A percentile compares a stretch with the other conserved stretches of the same genome.
Conservation (phyloP, 1,139 yeast species). For the Saccharomyces hybrid region DNA sequence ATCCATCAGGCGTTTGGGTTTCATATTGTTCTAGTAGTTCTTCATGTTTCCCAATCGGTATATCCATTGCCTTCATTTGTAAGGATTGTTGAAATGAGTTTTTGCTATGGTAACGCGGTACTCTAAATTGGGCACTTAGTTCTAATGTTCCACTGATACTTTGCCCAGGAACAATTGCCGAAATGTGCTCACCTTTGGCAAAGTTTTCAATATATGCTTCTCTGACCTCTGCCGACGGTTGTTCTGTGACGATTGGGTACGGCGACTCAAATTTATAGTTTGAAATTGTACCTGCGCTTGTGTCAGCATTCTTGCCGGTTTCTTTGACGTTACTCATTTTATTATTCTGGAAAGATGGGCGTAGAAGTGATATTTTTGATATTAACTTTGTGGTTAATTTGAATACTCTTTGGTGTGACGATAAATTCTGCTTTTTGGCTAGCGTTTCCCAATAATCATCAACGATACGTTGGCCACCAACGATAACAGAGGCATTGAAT, state of each 20-base stretch:
- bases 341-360: conserved; percentile 13
- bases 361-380: conserved; percentile 11
- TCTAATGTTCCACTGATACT: conserved; percentile 35
- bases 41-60: conserved; percentile 19
- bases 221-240: conserved; percentile 22
- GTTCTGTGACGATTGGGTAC: conserved; percentile 25
- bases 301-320: background rate
- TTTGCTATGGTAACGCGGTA: conserved; percentile 35
- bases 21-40: background rate
- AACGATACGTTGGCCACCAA: conserved; percentile 53
- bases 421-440: conserved; percentile 53
- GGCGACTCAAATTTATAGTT: conserved; percentile 18
- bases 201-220: conserved; percentile 21
- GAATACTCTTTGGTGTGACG: conserved; percentile 40
- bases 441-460: conserved; percentile 78
- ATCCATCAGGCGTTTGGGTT: conserved; percentile 1
- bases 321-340: background rate
- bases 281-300: conserved; percentile 7
- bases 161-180: conserved; percentile 34
- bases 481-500: conserved; percentile 63
- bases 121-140: conserved; percentile 30
- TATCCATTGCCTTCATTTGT: conserved; percentile 28
- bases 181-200: conserved; percentile 23
- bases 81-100: conserved; percentile 25
- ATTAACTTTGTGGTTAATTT: conserved; percentile 16